Percentiles rank a stretch among this genome's conserved stretches.
These are phyloP conservation scores for Dianthus caryophyllus DNA, from an alignment of 148 eudicot species.

Conservation along the genomic window DNA sequence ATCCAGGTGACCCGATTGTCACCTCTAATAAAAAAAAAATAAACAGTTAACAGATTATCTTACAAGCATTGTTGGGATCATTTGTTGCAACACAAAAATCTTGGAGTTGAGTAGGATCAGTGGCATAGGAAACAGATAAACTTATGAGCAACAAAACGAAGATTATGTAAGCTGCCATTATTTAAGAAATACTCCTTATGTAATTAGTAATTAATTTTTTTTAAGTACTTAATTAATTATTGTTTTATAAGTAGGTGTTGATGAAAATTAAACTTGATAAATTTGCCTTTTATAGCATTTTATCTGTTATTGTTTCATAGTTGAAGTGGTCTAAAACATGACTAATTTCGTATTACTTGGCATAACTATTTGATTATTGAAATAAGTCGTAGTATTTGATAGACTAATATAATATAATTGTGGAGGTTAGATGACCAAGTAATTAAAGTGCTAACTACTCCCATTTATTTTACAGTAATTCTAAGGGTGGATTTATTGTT, in stretches of 20 bases:
- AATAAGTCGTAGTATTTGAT: background rate
- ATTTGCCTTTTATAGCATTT: background rate
- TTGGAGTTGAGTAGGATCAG: constrained; percentile 14
- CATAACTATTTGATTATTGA: too few relatives aligned
- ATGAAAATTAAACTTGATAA: background rate
- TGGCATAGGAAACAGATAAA: background rate
- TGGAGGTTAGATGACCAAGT: background rate
- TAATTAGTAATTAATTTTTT: background rate
- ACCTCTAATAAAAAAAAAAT: too few relatives aligned
- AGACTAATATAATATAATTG: background rate
- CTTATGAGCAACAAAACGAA: background rate
- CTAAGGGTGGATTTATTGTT: too few relatives aligned
- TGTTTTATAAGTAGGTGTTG: background rate
- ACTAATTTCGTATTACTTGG: background rate
- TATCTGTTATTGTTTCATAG: background rate
- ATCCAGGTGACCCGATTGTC: too few relatives aligned
- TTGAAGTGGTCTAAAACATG: constrained; percentile 2
- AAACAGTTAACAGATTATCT: background rate
- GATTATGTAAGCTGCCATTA: background rate
- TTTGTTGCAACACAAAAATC: constrained; percentile 14
- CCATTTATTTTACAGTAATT: too few relatives aligned
- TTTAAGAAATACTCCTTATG: background rate
- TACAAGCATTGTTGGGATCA: constrained; percentile 1
- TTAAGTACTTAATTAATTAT: background rate
- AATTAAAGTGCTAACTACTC: too few relatives aligned